Base-by-base conservation (phyloP, 495 filamentous ascomycete genomes). In the Penicillium angulare region DNA sequence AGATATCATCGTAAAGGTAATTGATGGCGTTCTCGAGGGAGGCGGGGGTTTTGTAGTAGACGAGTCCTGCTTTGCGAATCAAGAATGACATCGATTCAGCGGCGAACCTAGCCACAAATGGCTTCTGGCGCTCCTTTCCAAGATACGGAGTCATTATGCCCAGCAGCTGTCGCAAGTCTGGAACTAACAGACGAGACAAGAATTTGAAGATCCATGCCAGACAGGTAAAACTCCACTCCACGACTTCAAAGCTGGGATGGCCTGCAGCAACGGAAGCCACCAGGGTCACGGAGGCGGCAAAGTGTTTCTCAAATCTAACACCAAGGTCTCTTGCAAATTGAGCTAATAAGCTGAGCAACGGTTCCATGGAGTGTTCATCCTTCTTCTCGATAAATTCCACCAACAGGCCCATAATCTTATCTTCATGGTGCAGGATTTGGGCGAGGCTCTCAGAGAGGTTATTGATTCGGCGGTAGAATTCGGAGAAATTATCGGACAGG, bases 141-240 rank as follows among this genome's bases (percentile, higher is more conserved):
- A 99, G 82, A 42, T 97, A 79, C 6, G 92, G 88, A 8, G 89
- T 82, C 74, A 97, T 84, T 31, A 90, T 81, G 55, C 87, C 79
- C 60, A 88, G 89, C 6, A 95, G 79, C 21, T 92, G 88, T 55
- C 89, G 77, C 44, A 97, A 71, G 61, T 99, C 88, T 4, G 89
- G 86, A 0, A 89, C 87, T 18, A 99, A 63, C 7, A 97, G 77
- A 36, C 88, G 81, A 3, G 90, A 92, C 16, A 99, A 80, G 58
- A 95, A 97, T 63, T 97, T 99, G 80, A 97, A 95, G 15, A 96
- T 80, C 81, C 95, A 97, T 53, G 93, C 90, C 12, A 99, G 78
- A 59, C 89, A 91, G 38, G 83, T 90, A 65, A 99, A 97, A 48
- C 90, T 92, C 95, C 93, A 97, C 72, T 99, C 91, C 29, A 95